phyloP scores from a whole-genome alignment of 805 yeast species.

The Cyberlindnera americana region DNA sequence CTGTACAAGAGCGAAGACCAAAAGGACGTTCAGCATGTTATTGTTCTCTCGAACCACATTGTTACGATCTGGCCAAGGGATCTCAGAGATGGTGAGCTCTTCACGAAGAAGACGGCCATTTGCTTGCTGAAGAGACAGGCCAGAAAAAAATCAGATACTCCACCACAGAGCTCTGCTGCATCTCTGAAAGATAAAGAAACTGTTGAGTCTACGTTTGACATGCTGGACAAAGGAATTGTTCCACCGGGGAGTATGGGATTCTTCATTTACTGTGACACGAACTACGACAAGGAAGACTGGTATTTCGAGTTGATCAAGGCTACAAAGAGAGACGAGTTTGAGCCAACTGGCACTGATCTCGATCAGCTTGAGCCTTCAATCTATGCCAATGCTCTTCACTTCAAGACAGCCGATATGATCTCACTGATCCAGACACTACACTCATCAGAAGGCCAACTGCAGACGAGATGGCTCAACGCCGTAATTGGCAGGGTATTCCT shows the following conservation, averaged over 20 bases:
- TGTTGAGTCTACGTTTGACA: slow-evolving; percentile 21
- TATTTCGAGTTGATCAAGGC: slow-evolving; percentile 83
- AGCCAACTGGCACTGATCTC: slow-evolving; percentile 21
- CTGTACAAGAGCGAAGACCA: slow-evolving; percentile 70
- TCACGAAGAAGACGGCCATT: slow-evolving; percentile 76
- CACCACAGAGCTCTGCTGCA: slow-evolving; percentile 34
- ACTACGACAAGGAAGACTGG: slow-evolving; percentile 88
- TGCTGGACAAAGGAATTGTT: slow-evolving; percentile 21
- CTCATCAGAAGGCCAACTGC: slow-evolving; percentile 77
- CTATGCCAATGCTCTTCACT: slow-evolving; percentile 72
- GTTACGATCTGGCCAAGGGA: slow-evolving; percentile 84
- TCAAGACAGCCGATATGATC: slow-evolving; percentile 66
- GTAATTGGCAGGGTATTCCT: slow-evolving; percentile 78
- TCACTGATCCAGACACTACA: slow-evolving; percentile 72
- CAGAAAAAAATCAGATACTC: slow-evolving; percentile 24
- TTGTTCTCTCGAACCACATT: slow-evolving; percentile 66
- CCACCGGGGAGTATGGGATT: slow-evolving; percentile 37
- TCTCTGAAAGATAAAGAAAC: slow-evolving; percentile 12
- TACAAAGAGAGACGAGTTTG: slow-evolving; percentile 42
- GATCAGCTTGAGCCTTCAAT: slow-evolving; percentile 51
- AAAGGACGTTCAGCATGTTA: slow-evolving; percentile 69
- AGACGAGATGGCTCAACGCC: slow-evolving; percentile 90
- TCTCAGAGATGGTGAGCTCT: slow-evolving; percentile 70
- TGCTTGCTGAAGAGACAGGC: slow-evolving; percentile 56
- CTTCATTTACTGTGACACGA: slow-evolving; percentile 72